Evolutionary conservation across 106 monocot genomes (phyloP).

Genomic region (Dendrobium chrysotoxum): DNA sequence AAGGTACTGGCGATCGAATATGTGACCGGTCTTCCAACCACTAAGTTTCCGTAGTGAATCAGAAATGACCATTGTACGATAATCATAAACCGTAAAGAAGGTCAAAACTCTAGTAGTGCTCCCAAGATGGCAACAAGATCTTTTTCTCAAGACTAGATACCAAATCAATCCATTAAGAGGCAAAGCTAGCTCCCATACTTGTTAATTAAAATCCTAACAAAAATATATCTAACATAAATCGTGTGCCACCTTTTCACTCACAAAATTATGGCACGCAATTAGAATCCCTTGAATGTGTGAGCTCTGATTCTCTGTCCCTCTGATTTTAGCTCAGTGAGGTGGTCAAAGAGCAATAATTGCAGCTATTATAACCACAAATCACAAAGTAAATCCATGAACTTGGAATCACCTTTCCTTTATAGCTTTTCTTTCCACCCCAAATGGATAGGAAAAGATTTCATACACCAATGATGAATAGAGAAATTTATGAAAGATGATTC

Average conservation of each 20-base stretch:
- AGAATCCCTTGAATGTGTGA: not conserved
- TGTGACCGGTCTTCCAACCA: too few species aligned
- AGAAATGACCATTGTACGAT: too few species aligned
- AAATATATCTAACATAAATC: not conserved
- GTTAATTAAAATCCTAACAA: not conserved
- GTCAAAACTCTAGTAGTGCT: too few species aligned
- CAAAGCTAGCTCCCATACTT: not conserved
- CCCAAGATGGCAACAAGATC: too few species aligned
- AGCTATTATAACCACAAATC: not conserved
- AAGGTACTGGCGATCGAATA: too few species aligned
- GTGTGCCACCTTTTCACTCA: not conserved
- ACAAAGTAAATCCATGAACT: not conserved
- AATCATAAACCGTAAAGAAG: too few species aligned
- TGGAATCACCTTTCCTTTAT: not conserved
- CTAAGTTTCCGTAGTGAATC: too few species aligned
- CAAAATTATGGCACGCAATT: not conserved
- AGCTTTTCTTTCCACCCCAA: not conserved
- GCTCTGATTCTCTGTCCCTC: not conserved
- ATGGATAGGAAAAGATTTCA: not conserved
- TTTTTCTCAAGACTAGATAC: not conserved
- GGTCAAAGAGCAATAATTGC: not conserved
- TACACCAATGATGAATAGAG: too few species aligned
- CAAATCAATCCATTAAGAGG: not conserved
- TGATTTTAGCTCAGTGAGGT: not conserved
- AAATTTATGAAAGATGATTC: too few species aligned